phyloP scores from a whole-genome alignment of 495 filamentous ascomycete species.

The Talaromyces stipitatus region DNA sequence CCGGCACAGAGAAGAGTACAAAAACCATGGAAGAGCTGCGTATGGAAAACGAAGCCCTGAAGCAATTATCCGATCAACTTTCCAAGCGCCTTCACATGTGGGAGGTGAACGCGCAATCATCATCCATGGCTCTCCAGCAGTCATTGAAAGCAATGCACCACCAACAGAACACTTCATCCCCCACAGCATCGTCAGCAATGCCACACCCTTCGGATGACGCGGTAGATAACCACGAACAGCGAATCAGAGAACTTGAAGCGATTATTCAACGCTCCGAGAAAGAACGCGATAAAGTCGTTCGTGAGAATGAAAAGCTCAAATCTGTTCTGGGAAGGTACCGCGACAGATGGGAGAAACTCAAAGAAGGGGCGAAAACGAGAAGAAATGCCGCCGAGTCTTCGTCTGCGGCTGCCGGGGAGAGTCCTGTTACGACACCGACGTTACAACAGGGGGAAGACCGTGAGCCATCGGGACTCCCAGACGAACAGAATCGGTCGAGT shows the following conservation, averaged over 20 bases:
- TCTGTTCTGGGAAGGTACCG: slow-evolving; percentile 60
- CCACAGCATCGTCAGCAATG: slow-evolving; percentile 18
- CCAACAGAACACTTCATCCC: slow-evolving; percentile 37
- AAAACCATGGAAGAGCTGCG: slow-evolving; percentile 75
- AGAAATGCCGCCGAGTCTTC: slow-evolving; percentile 25
- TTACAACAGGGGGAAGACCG: slow-evolving; percentile 1
- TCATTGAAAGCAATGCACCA: slow-evolving; percentile 63
- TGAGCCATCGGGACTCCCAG: neutral
- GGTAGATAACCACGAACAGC: slow-evolving; percentile 25
- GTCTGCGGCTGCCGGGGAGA: slow-evolving; percentile 4
- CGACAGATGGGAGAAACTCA: slow-evolving; percentile 77
- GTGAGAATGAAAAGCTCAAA: slow-evolving; percentile 63
- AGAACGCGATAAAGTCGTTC: slow-evolving; percentile 50
- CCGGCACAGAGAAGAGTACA: slow-evolving; percentile 22
- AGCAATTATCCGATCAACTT: slow-evolving; percentile 68
- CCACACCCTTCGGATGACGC: slow-evolving; percentile 8
- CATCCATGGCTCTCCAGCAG: slow-evolving; percentile 70
- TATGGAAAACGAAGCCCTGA: slow-evolving; percentile 70
- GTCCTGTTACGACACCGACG: neutral
- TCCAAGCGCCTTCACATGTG: slow-evolving; percentile 73
- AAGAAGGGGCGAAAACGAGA: slow-evolving; percentile 68
- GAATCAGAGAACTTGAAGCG: slow-evolving; percentile 43
- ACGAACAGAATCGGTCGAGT: neutral
- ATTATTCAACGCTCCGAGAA: slow-evolving; percentile 36
- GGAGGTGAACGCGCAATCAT: slow-evolving; percentile 76